Percentiles rank a stretch among this genome's conserved stretches.
These are phyloP conservation scores for Pseudocercospora vitis DNA, from an alignment of 2,329 filamentous ascomycete species.

Conservation along the genomic window DNA sequence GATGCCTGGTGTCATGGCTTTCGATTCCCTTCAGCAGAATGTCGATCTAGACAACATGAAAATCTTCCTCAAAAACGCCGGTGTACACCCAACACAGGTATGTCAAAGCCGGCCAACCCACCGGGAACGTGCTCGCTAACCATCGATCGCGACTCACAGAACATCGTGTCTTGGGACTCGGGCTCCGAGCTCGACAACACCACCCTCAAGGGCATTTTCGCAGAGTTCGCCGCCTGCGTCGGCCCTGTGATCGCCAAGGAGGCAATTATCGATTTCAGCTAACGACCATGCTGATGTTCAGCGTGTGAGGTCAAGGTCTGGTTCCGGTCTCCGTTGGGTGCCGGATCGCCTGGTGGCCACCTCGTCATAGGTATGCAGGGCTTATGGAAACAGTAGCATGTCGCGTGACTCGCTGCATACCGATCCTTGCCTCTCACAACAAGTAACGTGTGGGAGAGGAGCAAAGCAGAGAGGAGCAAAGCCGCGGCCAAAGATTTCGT, in stretches of 20 bases:
- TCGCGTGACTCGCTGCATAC: no score
- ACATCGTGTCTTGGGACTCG: conserved; percentile 61
- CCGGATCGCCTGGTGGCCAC: neutral
- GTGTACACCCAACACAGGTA: conserved; percentile 39
- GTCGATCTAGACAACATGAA: conserved; percentile 62
- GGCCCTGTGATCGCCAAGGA: conserved; percentile 60
- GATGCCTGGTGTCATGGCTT: conserved; percentile 66
- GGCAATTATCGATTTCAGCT: conserved; percentile 59
- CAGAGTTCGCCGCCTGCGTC: conserved; percentile 65
- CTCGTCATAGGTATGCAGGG: neutral
- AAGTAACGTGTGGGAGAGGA: no score
- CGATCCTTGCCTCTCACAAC: no score
- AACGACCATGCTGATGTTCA: neutral
- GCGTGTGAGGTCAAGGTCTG: conserved; percentile 6
- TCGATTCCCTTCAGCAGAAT: conserved; percentile 52
- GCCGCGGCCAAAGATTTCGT: no score
- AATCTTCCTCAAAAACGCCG: conserved; percentile 48
- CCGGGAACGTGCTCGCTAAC: neutral
- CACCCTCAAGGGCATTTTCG: conserved; percentile 61
- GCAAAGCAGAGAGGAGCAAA: no score
- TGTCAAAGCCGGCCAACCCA: no score
- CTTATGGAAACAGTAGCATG: neutral
- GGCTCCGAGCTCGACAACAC: conserved; percentile 51
- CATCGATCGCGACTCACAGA: conserved; percentile 31
- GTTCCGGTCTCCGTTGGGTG: neutral